Evolutionary conservation across 2,329 filamentous ascomycete species (phyloP).

Genomic region (Fusarium brevicatenulatum): DNA sequence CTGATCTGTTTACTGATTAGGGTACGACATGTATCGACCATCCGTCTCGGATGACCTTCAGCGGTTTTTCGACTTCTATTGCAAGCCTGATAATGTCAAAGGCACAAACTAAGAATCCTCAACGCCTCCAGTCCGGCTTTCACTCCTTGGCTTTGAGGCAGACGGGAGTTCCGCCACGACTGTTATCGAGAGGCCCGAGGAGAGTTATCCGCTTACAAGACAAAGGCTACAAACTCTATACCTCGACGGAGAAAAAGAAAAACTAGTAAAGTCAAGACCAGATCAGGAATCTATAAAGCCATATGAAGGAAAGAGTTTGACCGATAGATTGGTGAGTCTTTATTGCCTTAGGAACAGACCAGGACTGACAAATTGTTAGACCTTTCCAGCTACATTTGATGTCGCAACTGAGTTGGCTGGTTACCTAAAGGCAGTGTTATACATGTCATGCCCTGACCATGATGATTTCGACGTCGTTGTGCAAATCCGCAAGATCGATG

Average conservation of each 20-base stretch:
- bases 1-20: background rate
- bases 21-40: background rate
- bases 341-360: background rate
- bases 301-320: background rate
- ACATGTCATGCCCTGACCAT: constrained; percentile 39
- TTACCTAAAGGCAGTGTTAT: constrained; percentile 2
- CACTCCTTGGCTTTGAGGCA: background rate
- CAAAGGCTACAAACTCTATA: background rate
- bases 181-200: background rate
- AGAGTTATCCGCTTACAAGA: background rate
- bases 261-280: rapidly evolving
- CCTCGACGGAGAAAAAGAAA: background rate
- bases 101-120: background rate
- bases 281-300: background rate
- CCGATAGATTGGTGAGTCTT: background rate
- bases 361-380: background rate
- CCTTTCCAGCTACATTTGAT: background rate
- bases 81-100: background rate
- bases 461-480: constrained; percentile 58
- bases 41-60: background rate
- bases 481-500: constrained; percentile 21
- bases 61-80: background rate
- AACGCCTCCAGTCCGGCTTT: background rate
- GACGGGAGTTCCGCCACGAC: background rate
- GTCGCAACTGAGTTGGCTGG: background rate